Percentiles rank a stretch among this genome's conserved stretches.
phyloP scores from a whole-genome alignment of 495 filamentous ascomycete species.

The Penicillium soppii region DNA sequence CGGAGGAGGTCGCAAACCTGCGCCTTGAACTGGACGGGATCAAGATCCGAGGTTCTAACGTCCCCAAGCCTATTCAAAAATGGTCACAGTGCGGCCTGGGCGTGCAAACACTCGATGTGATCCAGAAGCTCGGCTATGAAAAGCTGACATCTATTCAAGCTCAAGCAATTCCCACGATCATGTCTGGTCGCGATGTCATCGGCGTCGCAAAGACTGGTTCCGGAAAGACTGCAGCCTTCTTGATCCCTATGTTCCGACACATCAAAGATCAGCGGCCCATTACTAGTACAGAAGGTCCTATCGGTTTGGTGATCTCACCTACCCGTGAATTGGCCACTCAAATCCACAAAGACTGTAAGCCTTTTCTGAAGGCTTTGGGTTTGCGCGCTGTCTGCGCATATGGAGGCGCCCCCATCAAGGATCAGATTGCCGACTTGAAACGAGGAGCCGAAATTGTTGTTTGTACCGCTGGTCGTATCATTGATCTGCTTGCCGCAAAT shows the following conservation, averaged over 20 bases:
- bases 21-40: conserved; percentile 91
- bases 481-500: conserved; percentile 92
- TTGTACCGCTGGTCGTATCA: conserved; percentile 94
- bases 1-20: conserved; percentile 77
- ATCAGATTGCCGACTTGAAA: conserved; percentile 95
- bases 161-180: conserved; percentile 91
- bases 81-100: conserved; percentile 95
- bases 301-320: conserved; percentile 87
- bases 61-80: conserved; percentile 90
- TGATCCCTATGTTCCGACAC: conserved; percentile 95
- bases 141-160: conserved; percentile 90
- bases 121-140: conserved; percentile 80
- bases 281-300: conserved; percentile 81
- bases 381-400: conserved; percentile 95
- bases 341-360: conserved; percentile 91
- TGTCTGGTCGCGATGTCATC: conserved; percentile 95
- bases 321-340: conserved; percentile 94
- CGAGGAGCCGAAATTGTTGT: conserved; percentile 93
- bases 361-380: conserved; percentile 84
- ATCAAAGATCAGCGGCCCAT: conserved; percentile 90
- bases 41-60: conserved; percentile 81
- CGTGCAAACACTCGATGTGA: conserved; percentile 82
- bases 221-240: conserved; percentile 96
- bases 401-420: conserved; percentile 94
- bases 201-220: conserved; percentile 98